Evolutionary conservation across 1,284 basidiomycete genomes (phyloP).

Genomic region (Cutaneotrichosporon sp.): DNA sequence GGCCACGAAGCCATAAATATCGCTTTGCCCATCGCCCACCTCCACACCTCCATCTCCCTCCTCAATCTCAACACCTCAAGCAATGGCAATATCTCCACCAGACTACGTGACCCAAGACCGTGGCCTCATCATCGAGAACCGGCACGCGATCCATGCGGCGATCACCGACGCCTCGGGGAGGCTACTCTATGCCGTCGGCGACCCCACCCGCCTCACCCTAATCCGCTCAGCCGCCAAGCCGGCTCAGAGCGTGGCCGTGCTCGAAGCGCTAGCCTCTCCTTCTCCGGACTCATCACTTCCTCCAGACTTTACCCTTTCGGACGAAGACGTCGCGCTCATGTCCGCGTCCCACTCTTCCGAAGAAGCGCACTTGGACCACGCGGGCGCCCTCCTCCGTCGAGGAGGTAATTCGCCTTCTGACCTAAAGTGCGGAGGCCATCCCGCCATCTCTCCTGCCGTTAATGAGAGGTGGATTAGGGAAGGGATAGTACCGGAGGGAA

Average conservation of each 20-base stretch:
- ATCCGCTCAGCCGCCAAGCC: constrained; percentile 14
- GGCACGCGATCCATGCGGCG: constrained; percentile 13
- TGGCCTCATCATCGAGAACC: constrained; percentile 15
- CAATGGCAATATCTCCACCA: not conserved
- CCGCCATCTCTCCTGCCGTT: not conserved
- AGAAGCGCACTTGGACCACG: not conserved
- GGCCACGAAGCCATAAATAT: no score
- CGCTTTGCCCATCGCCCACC: no score
- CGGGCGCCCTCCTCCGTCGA: constrained; percentile 2
- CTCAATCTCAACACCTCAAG: no score
- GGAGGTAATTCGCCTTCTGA: not conserved
- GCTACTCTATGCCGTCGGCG: constrained; percentile 10
- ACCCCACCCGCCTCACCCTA: constrained; percentile 5
- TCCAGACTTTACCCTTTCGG: not conserved
- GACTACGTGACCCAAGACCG: constrained; percentile 20
- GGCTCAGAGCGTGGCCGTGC: constrained; percentile 10
- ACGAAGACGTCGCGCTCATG: constrained; percentile 13
- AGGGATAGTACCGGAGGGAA: not conserved
- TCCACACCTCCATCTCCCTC: no score
- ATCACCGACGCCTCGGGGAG: not conserved
- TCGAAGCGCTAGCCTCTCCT: not conserved
- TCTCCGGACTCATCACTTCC: not conserved
- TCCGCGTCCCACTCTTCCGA: constrained; percentile 12
- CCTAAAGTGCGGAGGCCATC: constrained; percentile 8
- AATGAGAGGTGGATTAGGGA: constrained; percentile 3